Conservation (phyloP, 345 rosid genomes). For the Arabidopsis arenosa region DNA sequence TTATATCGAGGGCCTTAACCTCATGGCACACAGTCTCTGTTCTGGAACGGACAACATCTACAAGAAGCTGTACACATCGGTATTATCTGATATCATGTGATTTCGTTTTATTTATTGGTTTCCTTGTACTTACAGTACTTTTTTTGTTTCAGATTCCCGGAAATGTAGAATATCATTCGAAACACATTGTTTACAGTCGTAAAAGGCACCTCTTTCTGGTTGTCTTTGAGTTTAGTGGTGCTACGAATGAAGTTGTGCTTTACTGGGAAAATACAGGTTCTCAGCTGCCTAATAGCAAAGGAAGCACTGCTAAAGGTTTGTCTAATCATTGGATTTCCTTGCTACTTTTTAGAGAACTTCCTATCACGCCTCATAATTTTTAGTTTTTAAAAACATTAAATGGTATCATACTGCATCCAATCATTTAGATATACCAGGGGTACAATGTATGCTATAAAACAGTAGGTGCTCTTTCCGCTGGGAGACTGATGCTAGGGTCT, state of each 20-base stretch:
- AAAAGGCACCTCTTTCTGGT: slow-evolving; percentile 81
- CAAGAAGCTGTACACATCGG: slow-evolving; percentile 90
- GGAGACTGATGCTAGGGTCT: slow-evolving; percentile 20
- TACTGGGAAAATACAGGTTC: slow-evolving; percentile 88
- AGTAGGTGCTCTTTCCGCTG: slow-evolving; percentile 30
- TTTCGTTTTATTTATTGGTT: slow-evolving; percentile 8
- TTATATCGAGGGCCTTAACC: slow-evolving; percentile 81
- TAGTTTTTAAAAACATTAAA: slow-evolving; percentile 4
- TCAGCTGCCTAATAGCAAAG: slow-evolving; percentile 72
- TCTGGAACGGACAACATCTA: slow-evolving; percentile 79
- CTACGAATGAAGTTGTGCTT: slow-evolving; percentile 82
- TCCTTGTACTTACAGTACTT: slow-evolving; percentile 13
- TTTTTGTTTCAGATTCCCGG: slow-evolving; percentile 76
- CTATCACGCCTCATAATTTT: background rate
- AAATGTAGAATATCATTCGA: slow-evolving; percentile 80
- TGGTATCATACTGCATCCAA: slow-evolving; percentile 20
- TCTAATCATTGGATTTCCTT: slow-evolving; percentile 23
- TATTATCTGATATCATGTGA: slow-evolving; percentile 44
- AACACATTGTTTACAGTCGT: slow-evolving; percentile 70
- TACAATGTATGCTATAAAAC: slow-evolving; percentile 29
- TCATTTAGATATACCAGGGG: slow-evolving; percentile 6
- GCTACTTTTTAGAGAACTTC: slow-evolving; percentile 26
- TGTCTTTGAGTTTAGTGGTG: slow-evolving; percentile 84
- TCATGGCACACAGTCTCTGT: slow-evolving; percentile 89
- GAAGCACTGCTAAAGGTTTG: slow-evolving; percentile 81